phyloP scores from a whole-genome alignment of 805 yeast genomes.

The Metschnikowia shivogae region DNA sequence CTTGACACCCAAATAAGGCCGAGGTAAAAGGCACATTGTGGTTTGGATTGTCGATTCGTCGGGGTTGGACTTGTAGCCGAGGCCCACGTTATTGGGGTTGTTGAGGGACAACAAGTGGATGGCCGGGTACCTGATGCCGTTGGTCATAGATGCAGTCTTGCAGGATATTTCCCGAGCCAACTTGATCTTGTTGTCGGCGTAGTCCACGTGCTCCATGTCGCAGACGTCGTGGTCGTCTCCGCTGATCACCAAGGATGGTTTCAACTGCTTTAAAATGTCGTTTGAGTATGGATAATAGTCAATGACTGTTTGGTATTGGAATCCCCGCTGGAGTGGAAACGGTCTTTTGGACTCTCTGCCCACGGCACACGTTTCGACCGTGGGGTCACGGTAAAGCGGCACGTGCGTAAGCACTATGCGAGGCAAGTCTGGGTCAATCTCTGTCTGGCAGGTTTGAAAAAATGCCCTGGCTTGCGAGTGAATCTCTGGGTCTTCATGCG shows the following conservation, averaged over 20 bases:
- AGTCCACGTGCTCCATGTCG: constrained; percentile 54
- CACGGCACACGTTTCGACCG: constrained; percentile 66
- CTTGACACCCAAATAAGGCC: constrained; percentile 38
- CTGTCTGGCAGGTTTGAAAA: constrained; percentile 33
- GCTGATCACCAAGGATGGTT: constrained; percentile 70
- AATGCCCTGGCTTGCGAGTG: constrained; percentile 52
- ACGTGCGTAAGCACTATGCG: constrained; percentile 79
- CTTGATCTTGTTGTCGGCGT: constrained; percentile 19
- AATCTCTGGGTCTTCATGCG: constrained; percentile 47
- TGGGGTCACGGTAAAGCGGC: constrained; percentile 72
- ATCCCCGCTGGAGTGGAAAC: constrained; percentile 71
- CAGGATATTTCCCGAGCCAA: constrained; percentile 75
- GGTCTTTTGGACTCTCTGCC: constrained; percentile 59
- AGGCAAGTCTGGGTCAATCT: constrained; percentile 40
- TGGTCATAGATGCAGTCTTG: constrained; percentile 87
- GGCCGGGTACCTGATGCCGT: constrained; percentile 85
- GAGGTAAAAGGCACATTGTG: constrained; percentile 53
- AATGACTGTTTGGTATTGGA: constrained; percentile 88
- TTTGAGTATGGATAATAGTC: constrained; percentile 51
- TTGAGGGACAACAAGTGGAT: constrained; percentile 72
- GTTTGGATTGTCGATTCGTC: constrained; percentile 31
- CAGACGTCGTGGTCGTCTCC: constrained; percentile 99
- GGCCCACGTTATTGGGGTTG: constrained; percentile 34
- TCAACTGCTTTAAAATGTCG: constrained; percentile 51
- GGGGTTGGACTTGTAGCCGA: neutral